Base-by-base conservation (phyloP, 106 monocot species). In the Xerophyta viscosa region DNA sequence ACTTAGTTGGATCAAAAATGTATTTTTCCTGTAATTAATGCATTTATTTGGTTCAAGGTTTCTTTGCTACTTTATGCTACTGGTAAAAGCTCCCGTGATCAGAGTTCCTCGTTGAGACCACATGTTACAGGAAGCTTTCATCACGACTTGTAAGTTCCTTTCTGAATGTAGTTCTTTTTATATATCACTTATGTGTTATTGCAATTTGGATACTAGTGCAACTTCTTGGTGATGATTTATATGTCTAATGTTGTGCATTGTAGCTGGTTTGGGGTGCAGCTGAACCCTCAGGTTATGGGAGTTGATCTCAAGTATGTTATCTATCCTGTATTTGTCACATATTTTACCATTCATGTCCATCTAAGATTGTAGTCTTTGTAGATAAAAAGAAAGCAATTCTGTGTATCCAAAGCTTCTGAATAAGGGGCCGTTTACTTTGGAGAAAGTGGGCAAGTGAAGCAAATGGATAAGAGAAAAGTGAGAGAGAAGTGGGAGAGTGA, bases 181-280 rank as follows among this genome's bases (percentile, higher is more conserved):
- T 6, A 6, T 36, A 36, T 39, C 10, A 15, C 39, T 39, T 39
- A 12, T 15, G 15, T 39, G 13, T 39, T 39, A 39, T 39, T 39
- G 13, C 15, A 39, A 3, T 15, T 39, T 39, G 2, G 10, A 2
- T 39, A 12, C 13, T 7, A 2, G 15, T 39, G 6, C 39, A 39
- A 8, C 6, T 39, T 15, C 10, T 39, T 8, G 39, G 15, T 10
- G 10, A 39, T 15, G 13, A 39, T 20, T 27, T 15, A 24, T 8
- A 31, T 62, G 6, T 31, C 55, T 51, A 24, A 9, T 43, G n/a
- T 48, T 66, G 22, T 63, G 29, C 18, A 24, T 29, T 47, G 31
- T 41, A 89, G 96, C 85, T 98, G 96, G 96, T 74, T 89, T 65
- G 96, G 96, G 20, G 78, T 89, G 46, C 96, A 98, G 58, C 69